Evolutionary conservation across 495 filamentous ascomycete species (phyloP).

Genomic region (Rostrohypoxylon terebratum): DNA sequence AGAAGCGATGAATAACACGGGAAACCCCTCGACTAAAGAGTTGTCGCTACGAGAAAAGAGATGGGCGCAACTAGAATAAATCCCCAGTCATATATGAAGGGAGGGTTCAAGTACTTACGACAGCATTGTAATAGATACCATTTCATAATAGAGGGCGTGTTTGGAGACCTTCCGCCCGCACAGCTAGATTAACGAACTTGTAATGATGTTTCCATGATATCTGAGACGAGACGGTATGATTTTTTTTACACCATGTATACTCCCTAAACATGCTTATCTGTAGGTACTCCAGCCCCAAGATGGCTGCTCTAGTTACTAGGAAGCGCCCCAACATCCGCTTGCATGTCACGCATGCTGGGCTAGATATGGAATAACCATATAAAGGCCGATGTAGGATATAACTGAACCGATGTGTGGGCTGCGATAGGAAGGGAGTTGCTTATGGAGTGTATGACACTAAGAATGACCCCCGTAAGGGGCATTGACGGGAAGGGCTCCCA

Average conservation of each 20-base stretch:
- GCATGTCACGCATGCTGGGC: background rate
- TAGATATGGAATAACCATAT: too few species aligned
- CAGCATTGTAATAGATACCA: constrained; percentile 26
- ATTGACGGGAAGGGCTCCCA: too few species aligned
- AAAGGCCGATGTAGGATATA: too few species aligned
- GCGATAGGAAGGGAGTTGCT: too few species aligned
- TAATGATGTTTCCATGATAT: constrained; percentile 13
- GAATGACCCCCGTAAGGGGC: too few species aligned
- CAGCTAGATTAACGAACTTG: background rate
- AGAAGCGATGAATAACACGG: constrained; percentile 71
- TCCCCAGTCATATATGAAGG: background rate
- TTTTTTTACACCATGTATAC: background rate
- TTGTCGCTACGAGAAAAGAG: constrained; percentile 80
- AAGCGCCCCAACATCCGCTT: background rate
- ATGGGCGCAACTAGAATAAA: constrained; percentile 72
- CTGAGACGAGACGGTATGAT: background rate
- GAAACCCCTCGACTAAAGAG: constrained; percentile 67
- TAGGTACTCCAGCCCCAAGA: background rate
- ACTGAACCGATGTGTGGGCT: too few species aligned
- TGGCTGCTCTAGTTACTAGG: background rate
- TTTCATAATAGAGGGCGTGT: constrained; percentile 5
- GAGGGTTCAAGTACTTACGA: background rate
- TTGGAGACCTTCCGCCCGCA: constrained; percentile 1
- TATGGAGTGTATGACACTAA: too few species aligned
- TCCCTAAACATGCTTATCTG: background rate